These are phyloP conservation scores for Hanseniaspora vineae DNA, from an alignment of 805 yeast species.

Conservation along the genomic window DNA sequence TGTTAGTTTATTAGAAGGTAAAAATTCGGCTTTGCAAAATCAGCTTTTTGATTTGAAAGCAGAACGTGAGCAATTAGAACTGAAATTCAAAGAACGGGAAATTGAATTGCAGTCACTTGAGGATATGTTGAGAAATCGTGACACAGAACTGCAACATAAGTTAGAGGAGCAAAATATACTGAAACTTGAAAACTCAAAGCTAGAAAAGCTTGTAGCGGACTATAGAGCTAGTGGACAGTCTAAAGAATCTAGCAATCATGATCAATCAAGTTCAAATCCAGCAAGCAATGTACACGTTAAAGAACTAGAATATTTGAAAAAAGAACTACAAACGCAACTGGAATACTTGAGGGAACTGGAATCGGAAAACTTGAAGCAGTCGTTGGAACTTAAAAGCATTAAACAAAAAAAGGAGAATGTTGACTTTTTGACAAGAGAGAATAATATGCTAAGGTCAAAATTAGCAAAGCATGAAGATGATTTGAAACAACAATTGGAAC, in stretches of 20 bases:
- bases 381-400: slow-evolving; percentile 36
- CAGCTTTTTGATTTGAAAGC: background rate
- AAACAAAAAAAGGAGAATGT: slow-evolving; percentile 20
- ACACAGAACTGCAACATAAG: background rate
- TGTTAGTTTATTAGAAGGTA: background rate
- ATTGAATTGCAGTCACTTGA: background rate
- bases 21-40: background rate
- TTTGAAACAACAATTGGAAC: slow-evolving; percentile 32
- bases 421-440: slow-evolving; percentile 17
- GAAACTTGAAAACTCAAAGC: slow-evolving; percentile 15
- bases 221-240: background rate
- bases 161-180: slow-evolving; percentile 6
- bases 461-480: slow-evolving; percentile 27
- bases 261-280: too few relatives aligned
- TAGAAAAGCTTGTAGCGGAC: background rate
- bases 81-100: background rate
- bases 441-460: slow-evolving; percentile 25
- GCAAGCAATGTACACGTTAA: background rate
- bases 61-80: background rate
- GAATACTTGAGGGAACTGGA: slow-evolving; percentile 36
- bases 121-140: background rate
- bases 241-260: background rate
- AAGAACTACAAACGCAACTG: slow-evolving; percentile 30
- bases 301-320: slow-evolving; percentile 13
- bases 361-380: slow-evolving; percentile 37